Percentiles rank a stretch among this genome's conserved stretches.
Conservation (phyloP, 2,329 filamentous ascomycete species). For the Penicillium psychrosexuale region DNA sequence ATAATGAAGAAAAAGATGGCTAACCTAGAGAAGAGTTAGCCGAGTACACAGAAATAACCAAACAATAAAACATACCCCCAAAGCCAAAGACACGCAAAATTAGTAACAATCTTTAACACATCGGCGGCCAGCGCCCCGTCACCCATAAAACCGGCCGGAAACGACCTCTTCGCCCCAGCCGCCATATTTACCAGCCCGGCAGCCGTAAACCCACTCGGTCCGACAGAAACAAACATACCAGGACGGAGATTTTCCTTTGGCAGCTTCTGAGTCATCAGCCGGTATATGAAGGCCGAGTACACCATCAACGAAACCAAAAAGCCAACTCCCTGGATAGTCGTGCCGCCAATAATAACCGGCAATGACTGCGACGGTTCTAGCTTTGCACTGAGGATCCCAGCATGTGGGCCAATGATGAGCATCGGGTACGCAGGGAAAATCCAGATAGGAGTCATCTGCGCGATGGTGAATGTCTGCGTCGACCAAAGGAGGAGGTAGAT, state of each 20-base stretch:
- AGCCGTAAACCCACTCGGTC: conserved; percentile 68
- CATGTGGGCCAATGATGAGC: conserved; percentile 72
- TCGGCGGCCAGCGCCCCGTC: conserved; percentile 54
- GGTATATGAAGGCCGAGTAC: conserved; percentile 78
- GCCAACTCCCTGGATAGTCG: conserved; percentile 61
- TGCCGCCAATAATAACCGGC: conserved; percentile 58
- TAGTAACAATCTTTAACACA: conserved; percentile 54
- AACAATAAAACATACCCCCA: conserved; percentile 56
- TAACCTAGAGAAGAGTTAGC: conserved; percentile 46
- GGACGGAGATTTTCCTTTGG: conserved; percentile 72
- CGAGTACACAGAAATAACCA: neutral
- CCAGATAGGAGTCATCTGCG: conserved; percentile 84
- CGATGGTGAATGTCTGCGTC: conserved; percentile 67
- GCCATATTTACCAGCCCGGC: conserved; percentile 60
- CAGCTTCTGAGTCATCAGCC: conserved; percentile 83
- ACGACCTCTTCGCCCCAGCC: conserved; percentile 46
- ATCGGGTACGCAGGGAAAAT: conserved; percentile 83
- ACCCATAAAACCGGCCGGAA: conserved; percentile 56
- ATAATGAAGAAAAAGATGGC: conserved; percentile 82
- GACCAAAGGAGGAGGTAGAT: conserved; percentile 73
- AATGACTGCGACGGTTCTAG: conserved; percentile 46
- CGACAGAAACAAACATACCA: conserved; percentile 82
- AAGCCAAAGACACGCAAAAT: conserved; percentile 71
- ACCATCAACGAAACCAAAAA: conserved; percentile 72
- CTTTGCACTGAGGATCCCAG: conserved; percentile 55